phyloP scores from a whole-genome alignment of 495 filamentous ascomycete species.

The Parachaetomium inaequale region DNA sequence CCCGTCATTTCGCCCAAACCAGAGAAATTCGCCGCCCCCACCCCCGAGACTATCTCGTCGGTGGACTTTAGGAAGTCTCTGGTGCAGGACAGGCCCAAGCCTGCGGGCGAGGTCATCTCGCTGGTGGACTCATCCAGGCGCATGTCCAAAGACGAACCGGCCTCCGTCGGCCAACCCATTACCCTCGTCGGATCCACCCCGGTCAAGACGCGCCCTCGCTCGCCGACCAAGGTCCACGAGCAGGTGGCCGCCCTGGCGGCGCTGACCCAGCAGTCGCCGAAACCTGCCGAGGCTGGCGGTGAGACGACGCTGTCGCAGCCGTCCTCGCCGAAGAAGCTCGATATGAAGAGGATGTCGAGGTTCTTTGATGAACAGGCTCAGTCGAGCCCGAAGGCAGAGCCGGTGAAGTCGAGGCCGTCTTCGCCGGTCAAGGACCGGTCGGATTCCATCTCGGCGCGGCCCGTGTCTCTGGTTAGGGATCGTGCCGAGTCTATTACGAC shows the following conservation, averaged over 20 bases:
- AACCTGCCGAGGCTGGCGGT: slow-evolving; percentile 24
- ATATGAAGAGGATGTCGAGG: slow-evolving; percentile 51
- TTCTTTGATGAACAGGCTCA: slow-evolving; percentile 43
- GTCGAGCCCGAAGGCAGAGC: slow-evolving; percentile 26
- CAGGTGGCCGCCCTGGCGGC: slow-evolving; percentile 43
- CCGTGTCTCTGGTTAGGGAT: slow-evolving; percentile 27
- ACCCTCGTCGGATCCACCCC: slow-evolving; percentile 28
- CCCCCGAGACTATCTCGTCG: slow-evolving; percentile 8
- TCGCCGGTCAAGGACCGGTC: slow-evolving; percentile 24
- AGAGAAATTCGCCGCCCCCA: slow-evolving; percentile 16
- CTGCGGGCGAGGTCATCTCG: slow-evolving; percentile 26
- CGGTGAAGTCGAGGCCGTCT: slow-evolving; percentile 26
- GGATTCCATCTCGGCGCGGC: slow-evolving; percentile 19
- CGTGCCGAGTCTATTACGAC: slow-evolving; percentile 7
- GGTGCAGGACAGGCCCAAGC: slow-evolving; percentile 21
- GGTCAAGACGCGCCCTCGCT: slow-evolving; percentile 30
- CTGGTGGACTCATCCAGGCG: slow-evolving; percentile 37
- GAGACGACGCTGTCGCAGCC: slow-evolving; percentile 38
- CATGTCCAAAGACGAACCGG: slow-evolving; percentile 25
- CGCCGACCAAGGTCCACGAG: slow-evolving; percentile 43
- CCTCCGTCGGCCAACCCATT: slow-evolving; percentile 33
- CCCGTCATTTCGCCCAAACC: slow-evolving; percentile 19
- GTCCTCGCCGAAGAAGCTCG: slow-evolving; percentile 50
- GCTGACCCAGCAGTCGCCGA: slow-evolving; percentile 33
- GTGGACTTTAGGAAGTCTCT: slow-evolving; percentile 19